Base-by-base conservation (phyloP, 2,329 filamentous ascomycete species). In the Phialocephala subalpina region DNA sequence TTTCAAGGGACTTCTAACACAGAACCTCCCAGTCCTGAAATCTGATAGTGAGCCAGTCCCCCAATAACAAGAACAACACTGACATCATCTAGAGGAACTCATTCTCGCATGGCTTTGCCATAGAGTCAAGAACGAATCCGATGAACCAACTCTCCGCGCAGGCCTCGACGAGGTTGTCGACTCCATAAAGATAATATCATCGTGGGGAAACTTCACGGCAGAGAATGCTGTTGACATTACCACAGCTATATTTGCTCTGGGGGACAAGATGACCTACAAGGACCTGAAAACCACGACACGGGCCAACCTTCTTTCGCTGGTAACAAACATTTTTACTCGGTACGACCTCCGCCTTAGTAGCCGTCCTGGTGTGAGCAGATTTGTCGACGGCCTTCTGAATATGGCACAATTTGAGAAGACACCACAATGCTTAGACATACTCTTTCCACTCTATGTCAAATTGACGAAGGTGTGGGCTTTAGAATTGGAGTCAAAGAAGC, bases 341-440 rank as follows among this genome's bases (percentile, higher is more conserved):
- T 68, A 70, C 52, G 49, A 60, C 6, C 36, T 45, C 11, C 45
- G 58, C 20, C 53, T 76, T 11, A 67, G 64, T 16, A 66, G 67
- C 33, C 67, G 72, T 47, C 27, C 70, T 16, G 69, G 67, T 7
- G 62, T 62, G 8, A 27, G 61, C 35, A 7, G 49, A 5, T 66
- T 76, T 33, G 66, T 75, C n/a, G 45, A 60, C 7, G 74, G 73
- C 0, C 33, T 76, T 35, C 64, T 72, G 14, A 35, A 67, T 14
- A 62, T 77, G 55, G 71, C 69, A 18, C 67, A 69, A 18, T 63
- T 70, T 42, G 75, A 77, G 57, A 76, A 75, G 56, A 69, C 69
- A 20, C 72, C 74, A 27, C 58, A 65, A 6, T 75, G 72, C 47
- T 56, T 77, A n/a, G 63, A 49, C 9, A 57, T 70, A 6, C 53